Evolutionary conservation across 2,329 filamentous ascomycete genomes (phyloP).

Genomic region (Nemania diffusa): DNA sequence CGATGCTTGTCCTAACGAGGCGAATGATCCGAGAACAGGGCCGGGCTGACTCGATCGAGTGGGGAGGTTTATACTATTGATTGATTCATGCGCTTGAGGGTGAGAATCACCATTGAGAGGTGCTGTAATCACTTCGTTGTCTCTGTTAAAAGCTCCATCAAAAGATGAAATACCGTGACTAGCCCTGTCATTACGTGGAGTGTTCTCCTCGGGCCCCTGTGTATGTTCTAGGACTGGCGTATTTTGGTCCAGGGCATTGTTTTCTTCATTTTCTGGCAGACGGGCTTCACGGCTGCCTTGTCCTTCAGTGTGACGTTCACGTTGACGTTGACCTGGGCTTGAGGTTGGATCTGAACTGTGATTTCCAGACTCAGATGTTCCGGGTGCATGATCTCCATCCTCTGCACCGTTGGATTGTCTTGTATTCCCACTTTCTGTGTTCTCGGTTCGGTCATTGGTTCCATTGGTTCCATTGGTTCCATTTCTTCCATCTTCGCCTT

Average conservation of each 20-base stretch:
- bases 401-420: not conserved
- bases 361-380: not conserved
- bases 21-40: not conserved
- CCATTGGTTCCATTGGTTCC: not conserved
- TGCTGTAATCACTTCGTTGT: not conserved
- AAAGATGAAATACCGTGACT: not conserved
- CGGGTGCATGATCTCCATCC: not conserved
- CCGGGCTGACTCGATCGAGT: not conserved
- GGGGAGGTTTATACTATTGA: not conserved
- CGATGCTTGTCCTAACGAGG: not conserved
- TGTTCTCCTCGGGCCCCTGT: not conserved
- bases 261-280: not conserved
- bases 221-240: not conserved
- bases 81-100: not conserved
- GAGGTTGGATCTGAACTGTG: not conserved
- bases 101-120: not conserved
- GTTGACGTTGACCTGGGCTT: not conserved
- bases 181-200: slow-evolving; percentile 1
- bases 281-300: not conserved
- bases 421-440: not conserved
- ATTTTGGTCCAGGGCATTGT: not conserved
- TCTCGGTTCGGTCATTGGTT: not conserved
- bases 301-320: not conserved
- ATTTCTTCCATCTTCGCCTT: not conserved
- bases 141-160: not conserved